Conservation (phyloP, 1,284 basidiomycete species). For the Irpex rosettiformis region DNA sequence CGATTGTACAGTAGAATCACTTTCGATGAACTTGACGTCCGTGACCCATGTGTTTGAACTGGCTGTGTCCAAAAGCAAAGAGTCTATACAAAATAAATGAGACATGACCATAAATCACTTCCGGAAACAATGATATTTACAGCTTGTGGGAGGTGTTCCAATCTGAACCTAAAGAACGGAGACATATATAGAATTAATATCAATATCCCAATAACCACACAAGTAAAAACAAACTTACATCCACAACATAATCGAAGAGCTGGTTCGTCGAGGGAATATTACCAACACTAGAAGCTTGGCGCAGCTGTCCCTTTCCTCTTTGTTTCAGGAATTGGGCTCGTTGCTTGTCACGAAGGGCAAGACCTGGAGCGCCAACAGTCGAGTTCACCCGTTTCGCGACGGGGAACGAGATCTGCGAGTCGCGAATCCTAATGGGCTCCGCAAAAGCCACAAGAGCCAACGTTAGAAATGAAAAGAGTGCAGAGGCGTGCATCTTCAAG, state of each 20-base stretch:
- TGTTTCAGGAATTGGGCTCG: constrained; percentile 43
- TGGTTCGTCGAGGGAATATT: constrained; percentile 39
- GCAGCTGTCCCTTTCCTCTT: constrained; percentile 21
- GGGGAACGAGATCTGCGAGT: constrained; percentile 40
- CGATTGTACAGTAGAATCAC: constrained; percentile 41
- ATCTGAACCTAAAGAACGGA: constrained; percentile 27
- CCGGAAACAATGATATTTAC: constrained; percentile 19
- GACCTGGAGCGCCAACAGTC: constrained; percentile 33
- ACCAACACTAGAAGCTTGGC: constrained; percentile 28
- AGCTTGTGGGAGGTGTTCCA: constrained; percentile 28
- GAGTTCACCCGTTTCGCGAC: constrained; percentile 48
- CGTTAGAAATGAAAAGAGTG: constrained; percentile 15
- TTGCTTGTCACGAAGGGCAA: constrained; percentile 53
- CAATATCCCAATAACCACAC: neutral
- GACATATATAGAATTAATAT: too few species aligned
- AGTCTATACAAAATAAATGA: constrained; percentile 18
- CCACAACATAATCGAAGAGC: constrained; percentile 28
- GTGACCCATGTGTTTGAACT: constrained; percentile 69
- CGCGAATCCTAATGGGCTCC: constrained; percentile 37
- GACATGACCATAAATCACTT: neutral
- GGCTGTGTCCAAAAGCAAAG: constrained; percentile 29
- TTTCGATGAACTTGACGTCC: constrained; percentile 39
- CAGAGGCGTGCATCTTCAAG: neutral
- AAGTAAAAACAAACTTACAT: constrained; percentile 16
- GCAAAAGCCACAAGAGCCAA: constrained; percentile 45